Percentiles rank a stretch among this genome's conserved stretches.
Evolutionary conservation across 139 green algal species (phyloP).

Genomic region (Coelastrella sp.): DNA sequence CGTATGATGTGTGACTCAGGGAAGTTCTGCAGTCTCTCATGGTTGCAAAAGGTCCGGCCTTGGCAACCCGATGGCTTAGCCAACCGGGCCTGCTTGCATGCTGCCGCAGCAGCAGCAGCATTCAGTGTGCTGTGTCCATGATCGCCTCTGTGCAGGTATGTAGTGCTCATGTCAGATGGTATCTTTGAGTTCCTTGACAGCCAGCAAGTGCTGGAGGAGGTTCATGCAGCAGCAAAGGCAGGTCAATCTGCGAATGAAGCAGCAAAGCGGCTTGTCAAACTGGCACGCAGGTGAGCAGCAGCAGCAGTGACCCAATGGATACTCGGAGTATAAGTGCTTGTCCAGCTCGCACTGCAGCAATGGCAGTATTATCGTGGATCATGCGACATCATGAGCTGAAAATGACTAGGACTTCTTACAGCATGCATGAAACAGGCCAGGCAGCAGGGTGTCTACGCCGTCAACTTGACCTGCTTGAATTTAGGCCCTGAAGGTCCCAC

Average conservation of each 20-base stretch:
- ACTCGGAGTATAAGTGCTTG: not conserved
- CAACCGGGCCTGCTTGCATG: not conserved
- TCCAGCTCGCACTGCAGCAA: not conserved
- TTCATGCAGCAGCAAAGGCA: constrained; percentile 54
- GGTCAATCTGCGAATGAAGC: constrained; percentile 48
- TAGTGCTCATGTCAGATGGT: constrained; percentile 71
- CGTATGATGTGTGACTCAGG: too few relatives aligned
- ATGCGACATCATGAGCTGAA: too few relatives aligned
- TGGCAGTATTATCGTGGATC: too few relatives aligned
- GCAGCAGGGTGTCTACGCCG: too few relatives aligned
- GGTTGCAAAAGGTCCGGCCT: too few relatives aligned
- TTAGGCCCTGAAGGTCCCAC: too few relatives aligned
- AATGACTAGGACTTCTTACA: too few relatives aligned
- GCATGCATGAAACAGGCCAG: too few relatives aligned
- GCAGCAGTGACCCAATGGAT: not conserved
- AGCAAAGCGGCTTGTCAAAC: constrained; percentile 47
- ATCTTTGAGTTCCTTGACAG: constrained; percentile 71
- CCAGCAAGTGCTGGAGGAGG: constrained; percentile 61
- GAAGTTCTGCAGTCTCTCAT: not conserved
- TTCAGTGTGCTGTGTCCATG: not conserved
- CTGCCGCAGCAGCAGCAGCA: too few relatives aligned
- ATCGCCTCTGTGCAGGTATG: constrained; percentile 50
- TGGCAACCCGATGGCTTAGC: not conserved
- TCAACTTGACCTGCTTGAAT: too few relatives aligned
- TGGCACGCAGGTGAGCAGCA: constrained; percentile 36